Conservation (phyloP, 495 filamentous ascomycete genomes). For the Aspergillus panamensis region DNA sequence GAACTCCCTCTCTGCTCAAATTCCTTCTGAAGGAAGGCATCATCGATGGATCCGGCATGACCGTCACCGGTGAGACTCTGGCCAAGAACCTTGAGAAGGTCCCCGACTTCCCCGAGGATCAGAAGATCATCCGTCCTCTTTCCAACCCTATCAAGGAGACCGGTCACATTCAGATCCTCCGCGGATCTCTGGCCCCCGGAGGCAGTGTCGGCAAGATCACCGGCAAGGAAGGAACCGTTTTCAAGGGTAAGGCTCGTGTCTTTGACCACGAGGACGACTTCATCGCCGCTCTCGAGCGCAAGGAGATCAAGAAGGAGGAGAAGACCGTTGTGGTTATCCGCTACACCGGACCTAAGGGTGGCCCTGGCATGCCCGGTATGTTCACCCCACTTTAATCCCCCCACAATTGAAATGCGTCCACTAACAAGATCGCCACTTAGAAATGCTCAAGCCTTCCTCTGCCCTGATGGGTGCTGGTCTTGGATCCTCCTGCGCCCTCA, state of each 20-base stretch:
- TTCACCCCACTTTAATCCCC: not conserved
- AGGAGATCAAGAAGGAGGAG: slow-evolving; percentile 90
- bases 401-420: not conserved
- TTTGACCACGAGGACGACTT: slow-evolving; percentile 85
- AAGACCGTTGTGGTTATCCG: slow-evolving; percentile 97
- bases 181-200: slow-evolving; percentile 84
- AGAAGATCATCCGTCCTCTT: slow-evolving; percentile 88
- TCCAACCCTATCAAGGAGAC: slow-evolving; percentile 89
- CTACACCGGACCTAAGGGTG: slow-evolving; percentile 93
- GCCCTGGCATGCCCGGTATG: slow-evolving; percentile 80
- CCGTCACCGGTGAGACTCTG: slow-evolving; percentile 91
- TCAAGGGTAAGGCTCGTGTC: slow-evolving; percentile 82
- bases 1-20: slow-evolving; percentile 86
- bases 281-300: slow-evolving; percentile 69
- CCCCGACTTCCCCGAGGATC: slow-evolving; percentile 74
- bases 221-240: slow-evolving; percentile 89
- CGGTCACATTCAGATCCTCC: slow-evolving; percentile 95
- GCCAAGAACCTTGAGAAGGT: slow-evolving; percentile 82
- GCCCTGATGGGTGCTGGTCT: slow-evolving; percentile 84
- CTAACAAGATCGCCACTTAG: slow-evolving; percentile 22
- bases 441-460: slow-evolving; percentile 77
- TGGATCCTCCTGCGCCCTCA: slow-evolving; percentile 55
- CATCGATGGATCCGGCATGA: slow-evolving; percentile 82
- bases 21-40: slow-evolving; percentile 87
- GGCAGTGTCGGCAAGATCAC: slow-evolving; percentile 98